Conservation (phyloP, 345 rosid species). For the Jatropha curcas region DNA sequence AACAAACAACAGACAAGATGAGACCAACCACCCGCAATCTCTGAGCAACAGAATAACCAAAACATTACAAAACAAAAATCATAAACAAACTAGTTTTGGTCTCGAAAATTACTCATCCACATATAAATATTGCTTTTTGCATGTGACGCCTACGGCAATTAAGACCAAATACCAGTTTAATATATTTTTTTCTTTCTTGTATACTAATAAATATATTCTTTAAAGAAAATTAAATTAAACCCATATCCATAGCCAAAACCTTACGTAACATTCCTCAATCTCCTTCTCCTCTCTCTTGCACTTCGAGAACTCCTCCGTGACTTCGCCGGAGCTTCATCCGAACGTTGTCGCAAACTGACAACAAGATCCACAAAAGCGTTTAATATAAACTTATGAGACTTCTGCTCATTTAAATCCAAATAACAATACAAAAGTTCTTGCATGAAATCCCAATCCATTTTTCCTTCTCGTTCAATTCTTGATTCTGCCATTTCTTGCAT, state of each 20-base stretch:
- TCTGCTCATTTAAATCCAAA: conserved; percentile 69
- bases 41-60: conserved; percentile 25
- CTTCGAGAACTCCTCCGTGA: conserved; percentile 13
- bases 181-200: neutral
- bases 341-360: conserved; percentile 33
- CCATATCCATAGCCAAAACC: neutral
- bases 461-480: conserved; percentile 32
- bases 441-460: conserved; percentile 83
- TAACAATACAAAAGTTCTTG: conserved; percentile 75
- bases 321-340: conserved; percentile 20
- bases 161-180: conserved; percentile 18
- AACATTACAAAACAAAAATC: conserved; percentile 14
- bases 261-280: conserved; percentile 24
- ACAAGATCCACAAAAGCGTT: conserved; percentile 78
- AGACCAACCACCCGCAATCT: conserved; percentile 7
- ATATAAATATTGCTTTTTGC: conserved; percentile 11
- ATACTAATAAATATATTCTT: neutral
- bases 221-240: neutral
- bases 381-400: conserved; percentile 64
- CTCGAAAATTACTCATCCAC: conserved; percentile 1
- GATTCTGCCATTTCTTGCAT: conserved; percentile 79
- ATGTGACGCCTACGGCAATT: conserved; percentile 13
- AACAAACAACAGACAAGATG: conserved; percentile 33
- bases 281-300: conserved; percentile 30
- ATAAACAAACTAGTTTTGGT: neutral